Evolutionary conservation across 164 flowering plant species (phyloP), one percentile per base, ranked within the genome.

Genomic region (Aristolochia contorta): DNA sequence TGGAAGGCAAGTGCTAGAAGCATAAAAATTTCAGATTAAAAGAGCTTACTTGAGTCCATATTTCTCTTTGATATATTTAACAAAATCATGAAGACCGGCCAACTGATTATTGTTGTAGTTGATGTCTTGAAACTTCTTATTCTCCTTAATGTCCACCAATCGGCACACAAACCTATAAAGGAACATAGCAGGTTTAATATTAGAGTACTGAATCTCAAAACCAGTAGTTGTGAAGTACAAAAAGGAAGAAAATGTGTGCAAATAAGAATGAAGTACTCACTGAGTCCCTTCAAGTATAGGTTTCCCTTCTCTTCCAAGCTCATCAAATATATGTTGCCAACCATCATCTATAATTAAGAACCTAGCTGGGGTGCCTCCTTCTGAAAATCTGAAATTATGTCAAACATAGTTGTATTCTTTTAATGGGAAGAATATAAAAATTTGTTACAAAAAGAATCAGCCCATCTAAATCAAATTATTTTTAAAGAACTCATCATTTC

Each of bases 271-370:
- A 59, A 32, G 54, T 54, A 68, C 84, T 77, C 71, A 83, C 88
- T 82, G 78, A 54, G 72, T 71, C 60, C 89, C 91, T 63, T 75
- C 87, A 60, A 67, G 58, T 6, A 53, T 30, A 32, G 80, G 78
- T 63, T 78, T 75, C 45, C 84, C 82, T 64, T 78, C 86, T 65
- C 72, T 78, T 1, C 48, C 59, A 57, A 71, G 80, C 22, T 83
- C 89, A 65, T 81, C 77, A 32, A 64, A 19, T 1, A 77, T 77
- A 27, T 85, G 76, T 77, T 88, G 96, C 96, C 96, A 88, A 16
- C 91, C 96, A 71, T 88, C 96, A 66, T 88, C 96, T 60, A 85
- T 80, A 65, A 88, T 77, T 46, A 88, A 67, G 65, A 82, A 88
- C 56, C 72, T 84, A n/a, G 92, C 88, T 15, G 76, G 66, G 60